These are phyloP conservation scores for Cladophialophora bantiana DNA, from an alignment of 2,329 filamentous ascomycete genomes.

Conservation along the genomic window DNA sequence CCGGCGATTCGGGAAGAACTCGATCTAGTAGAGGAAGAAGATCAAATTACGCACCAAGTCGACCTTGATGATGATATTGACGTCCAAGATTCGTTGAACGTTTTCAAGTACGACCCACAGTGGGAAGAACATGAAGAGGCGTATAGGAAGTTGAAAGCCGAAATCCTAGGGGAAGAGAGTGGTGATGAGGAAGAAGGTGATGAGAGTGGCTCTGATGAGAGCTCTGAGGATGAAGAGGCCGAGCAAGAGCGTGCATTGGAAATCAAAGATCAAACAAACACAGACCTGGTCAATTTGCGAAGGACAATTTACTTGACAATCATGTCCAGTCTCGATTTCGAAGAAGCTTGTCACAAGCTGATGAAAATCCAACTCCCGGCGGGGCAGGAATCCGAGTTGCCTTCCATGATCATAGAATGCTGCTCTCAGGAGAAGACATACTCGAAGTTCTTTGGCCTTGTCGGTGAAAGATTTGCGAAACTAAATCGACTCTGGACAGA, in stretches of 20 bases:
- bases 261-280: constrained; percentile 97
- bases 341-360: constrained; percentile 96
- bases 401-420: constrained; percentile 96
- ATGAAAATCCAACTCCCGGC: constrained; percentile 90
- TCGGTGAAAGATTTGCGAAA: constrained; percentile 94
- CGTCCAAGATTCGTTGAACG: constrained; percentile 85
- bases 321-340: constrained; percentile 93
- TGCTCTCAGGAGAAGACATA: constrained; percentile 97
- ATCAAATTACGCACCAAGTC: constrained; percentile 91
- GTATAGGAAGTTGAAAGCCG: constrained; percentile 87
- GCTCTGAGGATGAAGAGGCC: constrained; percentile 73
- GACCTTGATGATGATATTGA: constrained; percentile 84
- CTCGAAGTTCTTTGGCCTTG: constrained; percentile 94
- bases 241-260: constrained; percentile 84
- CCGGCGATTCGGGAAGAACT: constrained; percentile 89
- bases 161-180: constrained; percentile 93
- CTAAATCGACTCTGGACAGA: constrained; percentile 94
- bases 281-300: constrained; percentile 90
- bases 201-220: constrained; percentile 61
- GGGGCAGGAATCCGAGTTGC: constrained; percentile 86
- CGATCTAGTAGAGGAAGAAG: constrained; percentile 95
- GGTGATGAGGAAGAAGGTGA: constrained; percentile 76
- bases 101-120: constrained; percentile 91
- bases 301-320: constrained; percentile 97
- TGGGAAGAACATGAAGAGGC: constrained; percentile 91